A percentile compares a stretch with the other conserved stretches of the same genome.
Conservation (phyloP, 2,329 filamentous ascomycete genomes). For the Aspergillus flavus region DNA sequence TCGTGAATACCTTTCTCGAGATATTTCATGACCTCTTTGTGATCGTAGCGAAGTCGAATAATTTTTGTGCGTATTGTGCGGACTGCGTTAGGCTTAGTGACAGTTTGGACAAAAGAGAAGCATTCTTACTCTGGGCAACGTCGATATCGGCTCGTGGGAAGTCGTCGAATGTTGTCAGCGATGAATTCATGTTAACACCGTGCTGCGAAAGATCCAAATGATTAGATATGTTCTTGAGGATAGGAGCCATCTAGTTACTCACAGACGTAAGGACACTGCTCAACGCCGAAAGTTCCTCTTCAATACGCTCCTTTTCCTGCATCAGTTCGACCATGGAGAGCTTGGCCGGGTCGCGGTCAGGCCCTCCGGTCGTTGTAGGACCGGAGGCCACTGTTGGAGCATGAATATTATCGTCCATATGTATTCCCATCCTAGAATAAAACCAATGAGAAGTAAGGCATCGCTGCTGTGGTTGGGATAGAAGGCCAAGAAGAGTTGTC, state of each 20-base stretch:
- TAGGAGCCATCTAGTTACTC: conserved; percentile 32
- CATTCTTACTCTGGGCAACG: conserved; percentile 80
- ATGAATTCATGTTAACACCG: conserved; percentile 88
- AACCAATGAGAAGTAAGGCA: not conserved
- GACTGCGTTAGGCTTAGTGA: conserved; percentile 56
- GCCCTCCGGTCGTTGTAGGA: conserved; percentile 61
- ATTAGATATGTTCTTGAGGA: conserved; percentile 17
- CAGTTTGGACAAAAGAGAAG: not conserved
- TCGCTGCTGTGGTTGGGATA: conserved; percentile 14
- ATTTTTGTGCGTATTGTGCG: conserved; percentile 91
- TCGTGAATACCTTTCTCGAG: conserved; percentile 88
- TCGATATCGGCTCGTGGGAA: conserved; percentile 93
- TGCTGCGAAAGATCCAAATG: conserved; percentile 62
- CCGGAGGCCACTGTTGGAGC: conserved; percentile 76
- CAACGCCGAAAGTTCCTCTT: conserved; percentile 83
- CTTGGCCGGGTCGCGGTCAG: conserved; percentile 64
- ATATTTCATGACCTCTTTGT: conserved; percentile 80
- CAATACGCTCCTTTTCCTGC: conserved; percentile 78
- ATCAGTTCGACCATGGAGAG: conserved; percentile 79
- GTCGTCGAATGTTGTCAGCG: conserved; percentile 83
- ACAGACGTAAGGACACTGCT: conserved; percentile 88
- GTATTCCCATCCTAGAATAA: conserved; percentile 51
- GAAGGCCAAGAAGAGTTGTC: conserved; percentile 6
- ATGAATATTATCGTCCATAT: conserved; percentile 67
- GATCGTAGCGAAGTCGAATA: conserved; percentile 87